Conservation (phyloP, 148 eudicot species). For the Spergularia bocconei region DNA sequence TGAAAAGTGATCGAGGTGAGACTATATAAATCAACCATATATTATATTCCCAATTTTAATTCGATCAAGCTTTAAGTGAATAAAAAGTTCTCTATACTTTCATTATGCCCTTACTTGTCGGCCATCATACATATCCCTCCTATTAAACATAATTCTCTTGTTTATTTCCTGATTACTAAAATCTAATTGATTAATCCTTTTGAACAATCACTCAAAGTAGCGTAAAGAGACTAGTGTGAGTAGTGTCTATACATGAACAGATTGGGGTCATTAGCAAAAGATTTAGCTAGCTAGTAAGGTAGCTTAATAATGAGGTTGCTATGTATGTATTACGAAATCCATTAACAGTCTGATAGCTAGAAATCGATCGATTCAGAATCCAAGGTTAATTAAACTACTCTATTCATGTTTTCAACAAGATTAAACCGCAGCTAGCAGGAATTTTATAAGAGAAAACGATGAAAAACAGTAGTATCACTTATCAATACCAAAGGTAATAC, state of each 20-base stretch:
- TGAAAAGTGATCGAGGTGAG: slow-evolving; percentile 13
- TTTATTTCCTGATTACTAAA: not conserved
- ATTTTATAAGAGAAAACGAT: no score
- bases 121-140: slow-evolving; percentile 39
- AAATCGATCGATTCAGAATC: no score
- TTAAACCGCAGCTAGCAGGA: no score
- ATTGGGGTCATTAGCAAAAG: slow-evolving; percentile 16
- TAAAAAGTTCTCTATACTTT: slow-evolving; percentile 32
- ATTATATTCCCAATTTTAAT: no score
- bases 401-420: no score
- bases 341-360: no score
- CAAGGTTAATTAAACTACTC: no score
- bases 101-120: slow-evolving; percentile 58
- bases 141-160: not conserved
- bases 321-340: no score
- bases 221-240: not conserved
- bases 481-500: no score
- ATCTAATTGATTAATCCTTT: not conserved
- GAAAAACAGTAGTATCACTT: no score
- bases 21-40: not conserved
- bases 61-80: not conserved
- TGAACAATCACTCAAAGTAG: not conserved
- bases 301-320: no score
- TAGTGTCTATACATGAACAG: not conserved
- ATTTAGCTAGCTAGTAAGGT: not conserved